A percentile compares a stretch with the other conserved stretches of the same genome.
Evolutionary conservation across 768 basidiomycete genomes (phyloP).

Genomic region (Suillus subaureus): DNA sequence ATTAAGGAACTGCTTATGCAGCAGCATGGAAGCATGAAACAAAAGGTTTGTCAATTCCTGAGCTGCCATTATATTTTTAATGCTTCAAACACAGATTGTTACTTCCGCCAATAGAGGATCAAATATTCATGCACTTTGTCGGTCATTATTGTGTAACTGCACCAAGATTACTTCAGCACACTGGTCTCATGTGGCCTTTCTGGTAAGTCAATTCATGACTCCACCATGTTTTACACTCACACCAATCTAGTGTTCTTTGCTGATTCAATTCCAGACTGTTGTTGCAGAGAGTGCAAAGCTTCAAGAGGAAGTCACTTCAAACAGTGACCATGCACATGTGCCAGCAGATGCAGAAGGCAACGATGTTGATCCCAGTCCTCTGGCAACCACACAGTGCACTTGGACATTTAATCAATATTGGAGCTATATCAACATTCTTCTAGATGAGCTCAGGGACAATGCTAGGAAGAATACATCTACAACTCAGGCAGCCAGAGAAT

Average conservation of each 20-base stretch:
- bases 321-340: neutral
- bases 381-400: neutral
- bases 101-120: neutral
- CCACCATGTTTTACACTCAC: neutral
- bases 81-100: neutral
- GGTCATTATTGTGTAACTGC: neutral
- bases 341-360: neutral
- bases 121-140: neutral
- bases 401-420: constrained; percentile 9
- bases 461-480: neutral
- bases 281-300: constrained; percentile 2
- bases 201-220: constrained; percentile 2
- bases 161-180: constrained; percentile 10
- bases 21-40: constrained; percentile 7
- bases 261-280: constrained; percentile 2
- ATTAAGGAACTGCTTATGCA: constrained; percentile 8
- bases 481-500: neutral
- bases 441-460: constrained; percentile 9
- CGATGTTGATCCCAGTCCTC: neutral
- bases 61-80: neutral
- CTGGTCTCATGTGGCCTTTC: constrained; percentile 12
- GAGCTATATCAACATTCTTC: constrained; percentile 5
- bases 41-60: constrained; percentile 7
- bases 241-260: constrained; percentile 1
- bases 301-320: neutral